Evolutionary conservation across 2,329 filamentous ascomycete genomes (phyloP), one percentile per base, ranked within the genome.

Genomic region (Aspergillus uvarum): DNA sequence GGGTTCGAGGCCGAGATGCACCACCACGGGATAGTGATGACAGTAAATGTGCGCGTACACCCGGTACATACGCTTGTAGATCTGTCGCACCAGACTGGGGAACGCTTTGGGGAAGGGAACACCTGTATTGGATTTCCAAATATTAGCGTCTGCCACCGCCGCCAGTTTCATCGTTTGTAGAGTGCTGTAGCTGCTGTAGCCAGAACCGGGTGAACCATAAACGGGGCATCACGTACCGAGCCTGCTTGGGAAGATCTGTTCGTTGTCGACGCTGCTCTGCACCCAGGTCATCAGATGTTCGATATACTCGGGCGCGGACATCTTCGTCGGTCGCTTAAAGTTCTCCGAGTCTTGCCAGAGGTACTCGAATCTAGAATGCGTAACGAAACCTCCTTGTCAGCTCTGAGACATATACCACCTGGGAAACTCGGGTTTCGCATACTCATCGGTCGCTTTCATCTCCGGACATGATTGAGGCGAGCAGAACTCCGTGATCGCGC

Each of bases 391-490:
- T 62, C 56, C 48, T 47, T 44, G 38, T 52, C 49, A 29, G 61
- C 70, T 58, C 68, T 62, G 12, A 55, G 5, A 26, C 8, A 11
- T 53, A 35, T 4, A 8, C 49, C 42, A 16, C n/a, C 24, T 22
- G 7, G 53, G 22, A 26, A 47, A 16, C 38, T 60, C 86, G 65
- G 32, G 3, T 16, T 16, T 16, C 14, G 26, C 32, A 35, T 84
- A 95, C 89, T 99, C 95, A 80, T 99, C 96, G 10, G 95, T 99
- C n/a, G 95, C 95, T 79, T 99, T 99, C 95, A 99, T 99, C 80
- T 98, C 95, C 0, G 95, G 95, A 76, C 95, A 99, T 65, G 92
- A 92, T 75, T 95, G 90, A 32, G 95, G 94, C 26, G 95, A 98
- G 83, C 95, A 99, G 79, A 99, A 99, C 75, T 99, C 95, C 61